Evolutionary conservation across 352 stramenopile species (phyloP), one percentile per base, ranked within the genome.

Genomic region (Globisporangium yorkense): DNA sequence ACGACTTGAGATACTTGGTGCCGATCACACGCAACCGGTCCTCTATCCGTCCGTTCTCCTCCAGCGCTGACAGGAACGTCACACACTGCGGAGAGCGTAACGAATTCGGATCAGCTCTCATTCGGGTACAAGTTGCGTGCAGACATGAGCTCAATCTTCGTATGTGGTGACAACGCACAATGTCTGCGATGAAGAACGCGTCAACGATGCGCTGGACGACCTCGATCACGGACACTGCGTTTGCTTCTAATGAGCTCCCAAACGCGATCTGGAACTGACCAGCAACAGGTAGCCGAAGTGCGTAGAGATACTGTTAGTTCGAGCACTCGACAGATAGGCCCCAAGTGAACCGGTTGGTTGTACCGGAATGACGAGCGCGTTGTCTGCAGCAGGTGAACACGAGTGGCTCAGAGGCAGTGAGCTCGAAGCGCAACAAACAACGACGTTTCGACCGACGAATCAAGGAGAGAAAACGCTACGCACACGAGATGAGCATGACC

Each of bases 201-300:
- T 89, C 80, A 3, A 88, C 76, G 39, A 74, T 65, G 60, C 54
- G 68, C 59, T 93, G 79, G 21, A 89, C 57, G 31, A 76, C 57
- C 13, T 91, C 82, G 33, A 86, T 20, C n/a, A 54, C 66, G 8
- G 54, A 67, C 9, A 40, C 52, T 10, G 64, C 50, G 5, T 65
- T 61, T 13, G 61, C 12, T 2, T 54, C 35, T 4, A 74, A 61
- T 4, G 59, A 65, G 8, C 60, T 51, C 20, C 66, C 66, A 55
- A 90, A 92, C 3, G 83, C 75, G 6, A 92, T 67, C 57, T 87
- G 77, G 54, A 92, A 89, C 83, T 92, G 59, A 18, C 55, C 20
- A 43, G 37, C 29, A 24, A 27, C 13, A 18, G 15, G 48, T 43
- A 5, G 18, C 3, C 31, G 10, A 7, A 39, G 18, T 16, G 7